These are phyloP conservation scores for Toxoplasma gondii DNA, from an alignment of 169 alveolate species.

Conservation along the genomic window DNA sequence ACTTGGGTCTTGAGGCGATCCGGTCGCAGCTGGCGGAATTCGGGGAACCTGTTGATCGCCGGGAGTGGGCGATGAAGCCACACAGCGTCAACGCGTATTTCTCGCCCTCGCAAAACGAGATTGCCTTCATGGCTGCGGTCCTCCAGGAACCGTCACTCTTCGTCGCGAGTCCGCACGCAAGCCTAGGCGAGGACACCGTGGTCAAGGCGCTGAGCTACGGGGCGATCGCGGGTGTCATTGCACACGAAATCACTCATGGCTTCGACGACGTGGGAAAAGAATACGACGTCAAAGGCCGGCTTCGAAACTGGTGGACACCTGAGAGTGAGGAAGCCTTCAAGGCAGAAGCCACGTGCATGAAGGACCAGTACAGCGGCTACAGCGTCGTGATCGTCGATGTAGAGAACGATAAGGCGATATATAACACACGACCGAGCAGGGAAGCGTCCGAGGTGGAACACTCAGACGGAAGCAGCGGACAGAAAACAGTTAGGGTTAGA, in stretches of 20 bases:
- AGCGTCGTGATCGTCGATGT: neutral
- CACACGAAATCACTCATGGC: conserved; percentile 50
- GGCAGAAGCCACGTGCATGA: neutral
- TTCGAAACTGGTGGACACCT: conserved; percentile 22
- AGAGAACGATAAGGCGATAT: neutral
- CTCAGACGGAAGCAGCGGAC: neutral
- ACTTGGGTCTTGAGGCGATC: conserved; percentile 9
- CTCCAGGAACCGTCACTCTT: conserved; percentile 37
- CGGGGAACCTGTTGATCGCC: conserved; percentile 13
- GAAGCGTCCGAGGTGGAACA: neutral
- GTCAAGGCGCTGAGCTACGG: conserved; percentile 49
- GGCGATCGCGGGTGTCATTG: conserved; percentile 43
- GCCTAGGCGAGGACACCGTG: conserved; percentile 2
- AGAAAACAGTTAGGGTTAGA: neutral
- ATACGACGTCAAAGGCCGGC: conserved; percentile 35
- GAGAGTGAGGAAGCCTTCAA: conserved; percentile 13
- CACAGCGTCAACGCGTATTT: conserved; percentile 39
- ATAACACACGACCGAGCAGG: neutral
- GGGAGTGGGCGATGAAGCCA: conserved; percentile 27
- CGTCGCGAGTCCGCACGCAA: neutral
- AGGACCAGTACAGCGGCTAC: conserved; percentile 41
- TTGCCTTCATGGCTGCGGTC: conserved; percentile 28
- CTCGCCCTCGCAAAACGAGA: conserved; percentile 14
- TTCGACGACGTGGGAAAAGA: conserved; percentile 41
- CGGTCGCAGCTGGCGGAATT: neutral